Evolutionary conservation across 2,329 filamentous ascomycete species (phyloP).

Genomic region (Bretziella fagacearum): DNA sequence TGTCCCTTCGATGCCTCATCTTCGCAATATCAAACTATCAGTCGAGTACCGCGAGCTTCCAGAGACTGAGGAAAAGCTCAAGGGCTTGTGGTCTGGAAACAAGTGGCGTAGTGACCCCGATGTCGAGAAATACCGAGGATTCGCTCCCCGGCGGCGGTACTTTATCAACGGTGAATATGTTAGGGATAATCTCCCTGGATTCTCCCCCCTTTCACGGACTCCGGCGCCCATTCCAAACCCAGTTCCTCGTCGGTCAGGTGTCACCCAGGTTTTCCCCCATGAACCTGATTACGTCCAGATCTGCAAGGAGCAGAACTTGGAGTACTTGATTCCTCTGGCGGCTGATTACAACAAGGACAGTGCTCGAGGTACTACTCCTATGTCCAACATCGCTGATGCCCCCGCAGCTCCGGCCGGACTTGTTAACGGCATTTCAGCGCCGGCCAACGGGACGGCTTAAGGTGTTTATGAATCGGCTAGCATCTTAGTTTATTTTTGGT

Average conservation of each 20-base stretch:
- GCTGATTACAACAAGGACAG: not conserved
- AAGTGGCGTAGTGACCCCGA: slow-evolving; percentile 46
- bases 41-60: slow-evolving; percentile 44
- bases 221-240: slow-evolving; percentile 36
- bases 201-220: slow-evolving; percentile 31
- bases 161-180: slow-evolving; percentile 39
- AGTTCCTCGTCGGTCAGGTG: slow-evolving; percentile 34
- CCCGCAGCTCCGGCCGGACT: too few species aligned
- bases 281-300: slow-evolving; percentile 40
- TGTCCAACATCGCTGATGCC: not conserved
- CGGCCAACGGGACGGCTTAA: too few species aligned
- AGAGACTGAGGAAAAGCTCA: slow-evolving; percentile 30
- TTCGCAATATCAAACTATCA: slow-evolving; percentile 36
- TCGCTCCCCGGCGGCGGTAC: slow-evolving; percentile 40
- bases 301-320: slow-evolving; percentile 40
- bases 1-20: slow-evolving; percentile 39
- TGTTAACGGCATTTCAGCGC: too few species aligned
- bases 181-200: slow-evolving; percentile 32
- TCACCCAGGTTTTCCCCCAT: slow-evolving; percentile 34
- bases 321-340: slow-evolving; percentile 29
- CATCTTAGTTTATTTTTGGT: too few species aligned
- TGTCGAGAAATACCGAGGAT: slow-evolving; percentile 32
- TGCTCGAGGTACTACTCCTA: not conserved
- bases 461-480: too few species aligned
- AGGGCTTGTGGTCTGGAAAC: slow-evolving; percentile 26